Evolutionary conservation across 139 green algal genomes (phyloP).

Genomic region (Closterium sp.): DNA sequence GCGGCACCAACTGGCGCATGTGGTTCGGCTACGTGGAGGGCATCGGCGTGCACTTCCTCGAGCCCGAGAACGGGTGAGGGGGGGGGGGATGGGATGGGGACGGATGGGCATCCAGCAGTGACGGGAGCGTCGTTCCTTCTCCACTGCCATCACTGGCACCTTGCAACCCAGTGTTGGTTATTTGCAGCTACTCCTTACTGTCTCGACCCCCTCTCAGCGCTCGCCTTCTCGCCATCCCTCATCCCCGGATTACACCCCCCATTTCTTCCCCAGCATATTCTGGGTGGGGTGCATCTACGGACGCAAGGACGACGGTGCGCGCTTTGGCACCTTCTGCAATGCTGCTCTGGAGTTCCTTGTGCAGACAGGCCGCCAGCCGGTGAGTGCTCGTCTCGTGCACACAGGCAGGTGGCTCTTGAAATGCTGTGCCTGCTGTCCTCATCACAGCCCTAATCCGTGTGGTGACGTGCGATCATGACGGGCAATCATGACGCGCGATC

Average conservation of each 20-base stretch:
- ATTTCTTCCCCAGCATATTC: slow-evolving; percentile 61
- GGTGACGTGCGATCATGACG: no score
- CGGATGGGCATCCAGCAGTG: no score
- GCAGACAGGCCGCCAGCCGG: slow-evolving; percentile 47
- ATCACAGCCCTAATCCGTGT: no score
- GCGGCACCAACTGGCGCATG: slow-evolving; percentile 55
- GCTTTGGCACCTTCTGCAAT: slow-evolving; percentile 90
- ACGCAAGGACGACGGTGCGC: slow-evolving; percentile 69
- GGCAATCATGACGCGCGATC: no score
- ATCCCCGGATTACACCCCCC: neutral
- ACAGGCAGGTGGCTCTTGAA: neutral
- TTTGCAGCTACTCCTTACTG: no score
- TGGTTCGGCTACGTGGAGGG: slow-evolving; percentile 56
- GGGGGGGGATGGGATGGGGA: neutral
- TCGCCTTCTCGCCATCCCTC: neutral
- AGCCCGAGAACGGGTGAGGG: slow-evolving; percentile 49
- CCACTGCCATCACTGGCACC: neutral
- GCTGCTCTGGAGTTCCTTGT: slow-evolving; percentile 61
- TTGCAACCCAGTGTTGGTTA: neutral
- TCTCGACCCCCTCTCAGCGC: neutral
- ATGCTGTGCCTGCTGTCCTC: no score
- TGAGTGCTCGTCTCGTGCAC: neutral
- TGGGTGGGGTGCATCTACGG: slow-evolving; percentile 80
- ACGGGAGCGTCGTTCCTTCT: neutral
- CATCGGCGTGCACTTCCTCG: slow-evolving; percentile 52